phyloP scores from a whole-genome alignment of 306 rosid species.

The Cyclanthera cordifolia region DNA sequence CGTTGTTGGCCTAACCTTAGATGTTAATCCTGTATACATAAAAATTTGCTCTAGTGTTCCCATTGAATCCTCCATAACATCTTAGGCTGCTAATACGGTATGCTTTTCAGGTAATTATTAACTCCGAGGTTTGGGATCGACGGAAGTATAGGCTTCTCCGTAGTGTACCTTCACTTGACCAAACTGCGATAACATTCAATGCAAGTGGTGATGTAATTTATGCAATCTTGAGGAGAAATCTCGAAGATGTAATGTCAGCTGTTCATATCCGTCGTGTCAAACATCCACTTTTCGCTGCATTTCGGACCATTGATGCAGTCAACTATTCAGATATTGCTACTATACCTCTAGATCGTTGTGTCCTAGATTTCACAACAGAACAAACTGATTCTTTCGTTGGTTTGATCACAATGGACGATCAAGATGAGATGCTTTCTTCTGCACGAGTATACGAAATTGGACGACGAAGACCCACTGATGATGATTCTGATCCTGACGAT shows the following conservation, averaged over 20 bases:
- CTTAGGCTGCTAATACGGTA: background rate
- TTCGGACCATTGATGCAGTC: slow-evolving; percentile 92
- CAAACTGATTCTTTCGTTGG: slow-evolving; percentile 92
- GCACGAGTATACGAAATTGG: slow-evolving; percentile 88
- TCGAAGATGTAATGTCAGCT: slow-evolving; percentile 91
- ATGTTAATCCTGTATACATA: background rate
- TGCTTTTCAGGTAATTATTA: slow-evolving; percentile 72
- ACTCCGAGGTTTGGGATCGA: slow-evolving; percentile 98
- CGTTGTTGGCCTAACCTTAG: background rate
- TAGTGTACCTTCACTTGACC: slow-evolving; percentile 90
- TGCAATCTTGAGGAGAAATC: slow-evolving; percentile 84
- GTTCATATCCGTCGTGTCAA: slow-evolving; percentile 71
- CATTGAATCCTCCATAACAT: background rate
- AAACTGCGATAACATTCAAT: slow-evolving; percentile 77
- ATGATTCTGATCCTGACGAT: slow-evolving; percentile 96
- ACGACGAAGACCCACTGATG: slow-evolving; percentile 84
- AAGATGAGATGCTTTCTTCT: slow-evolving; percentile 80
- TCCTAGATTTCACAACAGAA: slow-evolving; percentile 87
- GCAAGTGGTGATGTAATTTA: slow-evolving; percentile 93
- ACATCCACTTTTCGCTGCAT: slow-evolving; percentile 77
- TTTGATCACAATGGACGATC: slow-evolving; percentile 89
- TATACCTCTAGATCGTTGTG: slow-evolving; percentile 79
- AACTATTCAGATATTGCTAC: slow-evolving; percentile 94
- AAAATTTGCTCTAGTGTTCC: too few relatives aligned
- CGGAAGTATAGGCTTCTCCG: slow-evolving; percentile 82